Percentiles rank a stretch among this genome's conserved stretches.
Conservation (phyloP, 257 asterid species). For the Penstemon newberryi region DNA sequence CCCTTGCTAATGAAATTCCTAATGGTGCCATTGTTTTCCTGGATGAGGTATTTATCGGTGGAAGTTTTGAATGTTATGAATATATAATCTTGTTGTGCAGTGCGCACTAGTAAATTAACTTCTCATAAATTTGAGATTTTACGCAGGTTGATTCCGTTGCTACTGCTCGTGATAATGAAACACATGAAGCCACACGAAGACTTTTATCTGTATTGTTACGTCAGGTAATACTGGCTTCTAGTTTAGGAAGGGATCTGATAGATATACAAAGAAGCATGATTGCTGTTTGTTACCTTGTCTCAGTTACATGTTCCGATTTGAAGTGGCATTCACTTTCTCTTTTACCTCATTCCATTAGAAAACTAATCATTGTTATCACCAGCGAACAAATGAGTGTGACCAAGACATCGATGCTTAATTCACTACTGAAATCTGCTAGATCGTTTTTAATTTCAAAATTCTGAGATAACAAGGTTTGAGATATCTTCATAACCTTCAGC, state of each 20-base stretch:
- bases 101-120: conserved; percentile 2
- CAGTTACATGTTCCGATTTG: neutral
- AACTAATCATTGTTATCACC: neutral
- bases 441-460: too few relatives aligned
- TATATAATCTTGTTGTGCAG: conserved; percentile 12
- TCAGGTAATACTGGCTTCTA: conserved; percentile 54
- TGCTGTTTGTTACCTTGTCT: neutral
- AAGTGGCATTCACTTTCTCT: neutral
- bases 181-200: conserved; percentile 94
- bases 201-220: conserved; percentile 81
- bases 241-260: neutral
- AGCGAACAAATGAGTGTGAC: too few relatives aligned
- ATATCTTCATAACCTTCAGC: too few relatives aligned
- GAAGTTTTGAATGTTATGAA: conserved; percentile 19
- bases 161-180: conserved; percentile 86
- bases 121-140: conserved; percentile 16
- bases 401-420: too few relatives aligned
- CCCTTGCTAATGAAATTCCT: conserved; percentile 81
- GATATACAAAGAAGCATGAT: neutral
- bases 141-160: conserved; percentile 94
- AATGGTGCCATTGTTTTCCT: conserved; percentile 86
- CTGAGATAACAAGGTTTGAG: too few relatives aligned
- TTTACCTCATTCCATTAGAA: neutral
- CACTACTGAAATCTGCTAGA: too few relatives aligned
- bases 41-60: conserved; percentile 68